Evolutionary conservation across 257 asterid species (phyloP).

Genomic region (Jasminum sambac): DNA sequence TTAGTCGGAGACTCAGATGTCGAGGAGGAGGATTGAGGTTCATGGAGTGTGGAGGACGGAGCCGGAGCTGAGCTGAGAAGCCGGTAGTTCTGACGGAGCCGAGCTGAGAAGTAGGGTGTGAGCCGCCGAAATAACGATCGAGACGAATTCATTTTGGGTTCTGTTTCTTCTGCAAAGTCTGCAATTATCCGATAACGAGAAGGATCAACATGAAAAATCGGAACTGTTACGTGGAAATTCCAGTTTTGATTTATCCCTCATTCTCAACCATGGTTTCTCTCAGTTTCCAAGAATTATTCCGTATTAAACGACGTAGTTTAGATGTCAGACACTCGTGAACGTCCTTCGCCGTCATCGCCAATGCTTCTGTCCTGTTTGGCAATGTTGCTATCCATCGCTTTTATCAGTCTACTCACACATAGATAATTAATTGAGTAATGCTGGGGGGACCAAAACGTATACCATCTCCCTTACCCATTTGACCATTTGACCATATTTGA

Average conservation of each 20-base stretch:
- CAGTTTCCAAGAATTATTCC: too few relatives aligned
- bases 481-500: too few relatives aligned
- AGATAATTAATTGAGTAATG: too few relatives aligned
- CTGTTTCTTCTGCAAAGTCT: neutral
- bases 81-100: constrained; percentile 68
- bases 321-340: neutral
- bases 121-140: constrained; percentile 55
- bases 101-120: constrained; percentile 47
- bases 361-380: neutral
- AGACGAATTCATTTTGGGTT: constrained; percentile 42
- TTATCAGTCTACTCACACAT: too few relatives aligned
- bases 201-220: neutral
- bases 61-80: constrained; percentile 44
- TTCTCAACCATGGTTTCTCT: neutral
- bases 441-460: too few relatives aligned
- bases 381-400: too few relatives aligned
- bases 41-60: constrained; percentile 42
- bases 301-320: neutral
- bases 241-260: neutral
- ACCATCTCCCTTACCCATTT: too few relatives aligned
- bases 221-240: neutral
- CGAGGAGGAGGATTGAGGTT: constrained; percentile 40
- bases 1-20: constrained; percentile 43
- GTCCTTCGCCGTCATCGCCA: neutral
- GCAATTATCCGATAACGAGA: neutral